Percentiles rank a stretch among this genome's conserved stretches.
Conservation (phyloP, 2,329 filamentous ascomycete species). For the Cercospora sp. region DNA sequence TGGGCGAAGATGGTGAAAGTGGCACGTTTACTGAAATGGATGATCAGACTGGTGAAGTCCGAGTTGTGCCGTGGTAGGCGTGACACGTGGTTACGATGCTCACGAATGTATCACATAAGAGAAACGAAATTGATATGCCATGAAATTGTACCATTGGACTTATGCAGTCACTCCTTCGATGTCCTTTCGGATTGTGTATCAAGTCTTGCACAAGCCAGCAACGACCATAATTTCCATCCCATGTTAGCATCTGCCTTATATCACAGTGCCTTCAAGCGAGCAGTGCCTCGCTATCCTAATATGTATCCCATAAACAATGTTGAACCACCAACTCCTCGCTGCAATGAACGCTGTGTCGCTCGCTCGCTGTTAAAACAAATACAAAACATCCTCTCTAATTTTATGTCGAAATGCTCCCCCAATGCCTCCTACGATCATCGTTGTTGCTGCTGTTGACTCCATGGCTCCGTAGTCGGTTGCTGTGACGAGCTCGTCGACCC, state of each 20-base stretch:
- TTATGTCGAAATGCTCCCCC: background rate
- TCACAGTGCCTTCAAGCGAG: background rate
- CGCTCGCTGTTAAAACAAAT: constrained; percentile 2
- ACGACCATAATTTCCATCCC: background rate
- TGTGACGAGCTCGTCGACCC: background rate
- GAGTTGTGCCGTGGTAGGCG: constrained; percentile 19
- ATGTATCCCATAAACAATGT: background rate
- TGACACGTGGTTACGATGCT: background rate
- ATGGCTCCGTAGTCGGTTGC: background rate
- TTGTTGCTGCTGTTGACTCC: background rate
- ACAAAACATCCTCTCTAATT: background rate
- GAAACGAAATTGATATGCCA: background rate
- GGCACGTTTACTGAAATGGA: constrained; percentile 21
- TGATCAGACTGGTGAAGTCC: constrained; percentile 17
- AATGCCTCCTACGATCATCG: background rate
- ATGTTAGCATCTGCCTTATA: background rate
- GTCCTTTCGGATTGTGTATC: background rate
- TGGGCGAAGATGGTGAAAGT: constrained; percentile 22
- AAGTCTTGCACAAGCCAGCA: background rate
- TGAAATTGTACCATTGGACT: background rate
- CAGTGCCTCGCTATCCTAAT: background rate
- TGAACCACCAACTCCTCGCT: constrained; percentile 11
- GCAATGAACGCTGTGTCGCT: background rate
- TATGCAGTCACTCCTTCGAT: background rate
- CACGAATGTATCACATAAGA: background rate